Evolutionary conservation across 768 basidiomycete genomes (phyloP), one percentile per base, ranked within the genome.

Genomic region (Trametes punicea): DNA sequence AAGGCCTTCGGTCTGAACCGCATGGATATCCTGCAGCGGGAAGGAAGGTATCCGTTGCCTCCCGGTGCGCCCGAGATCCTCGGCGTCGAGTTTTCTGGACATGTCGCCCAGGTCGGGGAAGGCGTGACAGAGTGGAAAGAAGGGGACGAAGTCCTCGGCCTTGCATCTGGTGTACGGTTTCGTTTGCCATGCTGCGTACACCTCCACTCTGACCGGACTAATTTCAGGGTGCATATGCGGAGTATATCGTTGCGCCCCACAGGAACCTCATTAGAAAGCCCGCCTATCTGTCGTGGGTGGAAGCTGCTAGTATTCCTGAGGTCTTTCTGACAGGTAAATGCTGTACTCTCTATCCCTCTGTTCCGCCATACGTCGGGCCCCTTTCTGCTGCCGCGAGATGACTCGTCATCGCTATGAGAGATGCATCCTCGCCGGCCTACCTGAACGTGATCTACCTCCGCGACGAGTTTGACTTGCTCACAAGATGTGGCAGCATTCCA

Each of bases 271-370:
- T 93, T 55, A 74, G 66, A 58, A 97, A 98, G 70, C 92, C 93
- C 6, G 67, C 69, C 25, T 71, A 85, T 67, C 73, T 98, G 57
- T 81, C 84, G 27, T 96, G 89, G 89, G 77, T 74, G 0, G 85
- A 97, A 65, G 93, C 92, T 8, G 93, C 94, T 13, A 86, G 84
- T 62, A 83, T 97, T 36, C 90, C 91, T 0, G 95, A 98, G 73
- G 85, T 81, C 57, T 95, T 87, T 73, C 73, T 97, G 53, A 97
- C 95, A 51, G 93, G 93, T 84, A 61, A 60, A 74, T 46, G 21
- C 27, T 9, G 18, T 27, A n/a, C 29, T 20, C 10, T 36, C 8
- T 44, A 41, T 33, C 21, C 8, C 25, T 13, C 9, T 21, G 30
- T 44, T 25, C 11, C 31, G 26, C 42, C 25, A 31, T 3, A 18